Percentiles rank a stretch among this genome's conserved stretches.
phyloP scores from a whole-genome alignment of 2,329 filamentous ascomycete genomes.

The Capronia americana region DNA sequence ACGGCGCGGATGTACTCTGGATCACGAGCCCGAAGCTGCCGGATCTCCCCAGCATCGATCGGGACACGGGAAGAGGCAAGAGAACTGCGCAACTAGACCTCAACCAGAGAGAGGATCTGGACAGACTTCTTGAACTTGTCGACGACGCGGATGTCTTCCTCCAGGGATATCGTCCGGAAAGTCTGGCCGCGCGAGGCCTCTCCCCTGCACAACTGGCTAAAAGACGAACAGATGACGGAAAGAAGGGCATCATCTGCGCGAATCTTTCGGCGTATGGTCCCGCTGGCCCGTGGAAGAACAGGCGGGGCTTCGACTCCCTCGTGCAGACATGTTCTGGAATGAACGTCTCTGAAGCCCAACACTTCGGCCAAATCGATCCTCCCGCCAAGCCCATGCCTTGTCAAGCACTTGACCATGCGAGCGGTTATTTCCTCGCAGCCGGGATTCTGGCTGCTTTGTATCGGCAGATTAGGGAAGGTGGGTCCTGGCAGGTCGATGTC shows the following conservation, averaged over 20 bases:
- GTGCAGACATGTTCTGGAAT: conserved; percentile 63
- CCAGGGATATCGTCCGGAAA: conserved; percentile 57
- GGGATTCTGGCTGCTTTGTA: conserved; percentile 61
- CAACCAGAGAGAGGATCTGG: conserved; percentile 34
- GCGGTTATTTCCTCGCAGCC: conserved; percentile 62
- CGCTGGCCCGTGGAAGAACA: conserved; percentile 53
- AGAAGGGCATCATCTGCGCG: conserved; percentile 54
- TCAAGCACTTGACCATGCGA: conserved; percentile 64
- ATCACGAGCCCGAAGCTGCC: conserved; percentile 47
- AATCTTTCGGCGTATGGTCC: conserved; percentile 62
- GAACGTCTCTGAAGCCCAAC: conserved; percentile 62
- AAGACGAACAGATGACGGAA: conserved; percentile 45
- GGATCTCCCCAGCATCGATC: conserved; percentile 46
- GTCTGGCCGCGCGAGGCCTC: conserved; percentile 54
- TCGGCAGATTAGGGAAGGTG: conserved; percentile 56
- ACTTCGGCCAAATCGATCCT: conserved; percentile 44
- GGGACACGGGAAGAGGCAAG: conserved; percentile 49
- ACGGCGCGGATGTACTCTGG: conserved; percentile 52
- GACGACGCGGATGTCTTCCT: conserved; percentile 52
- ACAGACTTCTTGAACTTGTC: conserved; percentile 43
- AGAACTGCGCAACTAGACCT: conserved; percentile 48
- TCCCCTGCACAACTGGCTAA: conserved; percentile 48
- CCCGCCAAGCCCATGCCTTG: conserved; percentile 56
- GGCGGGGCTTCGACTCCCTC: conserved; percentile 63
- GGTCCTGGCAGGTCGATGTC: conserved; percentile 60